phyloP scores from a whole-genome alignment of 768 basidiomycete species.

The Pulveroboletus sp. region DNA sequence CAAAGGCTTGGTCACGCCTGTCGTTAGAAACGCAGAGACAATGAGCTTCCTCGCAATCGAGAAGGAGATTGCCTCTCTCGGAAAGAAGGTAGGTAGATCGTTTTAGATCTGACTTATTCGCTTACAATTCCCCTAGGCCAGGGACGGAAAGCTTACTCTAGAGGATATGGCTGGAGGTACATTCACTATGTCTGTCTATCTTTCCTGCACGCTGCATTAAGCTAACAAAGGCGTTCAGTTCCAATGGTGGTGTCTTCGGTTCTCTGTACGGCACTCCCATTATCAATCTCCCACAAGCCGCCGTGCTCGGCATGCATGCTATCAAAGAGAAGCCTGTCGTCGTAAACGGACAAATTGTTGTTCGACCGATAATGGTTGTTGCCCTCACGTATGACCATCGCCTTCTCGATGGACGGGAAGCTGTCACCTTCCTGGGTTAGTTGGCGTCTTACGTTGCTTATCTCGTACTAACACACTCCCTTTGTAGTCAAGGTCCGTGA shows the following conservation, averaged over 20 bases:
- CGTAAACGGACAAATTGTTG: slow-evolving; percentile 91
- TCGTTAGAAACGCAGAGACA: slow-evolving; percentile 83
- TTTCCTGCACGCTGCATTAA: neutral
- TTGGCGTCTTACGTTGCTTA: slow-evolving; percentile 8
- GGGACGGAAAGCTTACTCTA: slow-evolving; percentile 88
- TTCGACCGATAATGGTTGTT: slow-evolving; percentile 95
- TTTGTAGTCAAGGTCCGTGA: slow-evolving; percentile 80
- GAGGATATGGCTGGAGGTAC: slow-evolving; percentile 98
- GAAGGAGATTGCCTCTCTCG: slow-evolving; percentile 84
- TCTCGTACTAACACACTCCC: slow-evolving; percentile 6
- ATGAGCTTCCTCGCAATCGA: slow-evolving; percentile 90
- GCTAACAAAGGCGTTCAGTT: slow-evolving; percentile 44
- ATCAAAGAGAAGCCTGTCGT: slow-evolving; percentile 91
- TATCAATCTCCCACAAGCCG: slow-evolving; percentile 93
- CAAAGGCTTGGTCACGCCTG: slow-evolving; percentile 95
- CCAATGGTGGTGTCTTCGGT: slow-evolving; percentile 98
- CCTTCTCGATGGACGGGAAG: slow-evolving; percentile 92
- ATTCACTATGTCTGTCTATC: slow-evolving; percentile 84
- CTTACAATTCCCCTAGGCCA: slow-evolving; percentile 45
- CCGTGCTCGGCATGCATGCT: slow-evolving; percentile 94
- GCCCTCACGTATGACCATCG: slow-evolving; percentile 95
- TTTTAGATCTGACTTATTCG: slow-evolving; percentile 3
- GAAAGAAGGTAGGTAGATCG: slow-evolving; percentile 64
- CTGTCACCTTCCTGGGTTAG: slow-evolving; percentile 94
- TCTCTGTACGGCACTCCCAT: slow-evolving; percentile 98